Conservation (phyloP, 352 stramenopile genomes). For the Phytophthora citrophthora region DNA sequence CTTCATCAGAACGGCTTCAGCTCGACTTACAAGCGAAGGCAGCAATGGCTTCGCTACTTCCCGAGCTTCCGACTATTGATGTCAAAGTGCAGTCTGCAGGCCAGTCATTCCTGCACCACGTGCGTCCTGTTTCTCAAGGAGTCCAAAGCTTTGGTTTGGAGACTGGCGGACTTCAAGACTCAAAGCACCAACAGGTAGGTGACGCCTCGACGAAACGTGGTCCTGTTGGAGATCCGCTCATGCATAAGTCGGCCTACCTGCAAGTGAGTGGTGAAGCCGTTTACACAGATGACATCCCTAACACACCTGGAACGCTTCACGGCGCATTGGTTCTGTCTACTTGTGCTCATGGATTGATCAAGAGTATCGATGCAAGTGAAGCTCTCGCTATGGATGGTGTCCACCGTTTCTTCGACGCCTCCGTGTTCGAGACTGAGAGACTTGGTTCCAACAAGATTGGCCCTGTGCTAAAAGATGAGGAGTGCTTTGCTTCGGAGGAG, state of each 20-base stretch:
- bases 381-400: conserved; percentile 91
- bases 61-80: conserved; percentile 42
- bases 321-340: conserved; percentile 92
- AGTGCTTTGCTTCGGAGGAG: conserved; percentile 80
- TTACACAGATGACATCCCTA: conserved; percentile 96
- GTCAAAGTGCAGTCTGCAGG: conserved; percentile 52
- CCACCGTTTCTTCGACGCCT: conserved; percentile 84
- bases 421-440: conserved; percentile 62
- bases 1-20: conserved; percentile 65
- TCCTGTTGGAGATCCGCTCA: conserved; percentile 90
- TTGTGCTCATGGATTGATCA: conserved; percentile 79
- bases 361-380: conserved; percentile 84
- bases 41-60: conserved; percentile 14
- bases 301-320: conserved; percentile 88
- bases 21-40: conserved; percentile 35
- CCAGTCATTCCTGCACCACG: conserved; percentile 63
- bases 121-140: conserved; percentile 59
- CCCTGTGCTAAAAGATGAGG: conserved; percentile 85
- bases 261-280: conserved; percentile 95
- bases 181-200: conserved; percentile 60
- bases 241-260: conserved; percentile 93
- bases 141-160: conserved; percentile 68
- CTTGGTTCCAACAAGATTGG: conserved; percentile 85
- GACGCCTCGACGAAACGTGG: conserved; percentile 45
- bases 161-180: conserved; percentile 66